Percentiles rank a stretch among this genome's conserved stretches.
phyloP scores from a whole-genome alignment of 164 flowering plant species.

The Magnolia kwangsiensis region DNA sequence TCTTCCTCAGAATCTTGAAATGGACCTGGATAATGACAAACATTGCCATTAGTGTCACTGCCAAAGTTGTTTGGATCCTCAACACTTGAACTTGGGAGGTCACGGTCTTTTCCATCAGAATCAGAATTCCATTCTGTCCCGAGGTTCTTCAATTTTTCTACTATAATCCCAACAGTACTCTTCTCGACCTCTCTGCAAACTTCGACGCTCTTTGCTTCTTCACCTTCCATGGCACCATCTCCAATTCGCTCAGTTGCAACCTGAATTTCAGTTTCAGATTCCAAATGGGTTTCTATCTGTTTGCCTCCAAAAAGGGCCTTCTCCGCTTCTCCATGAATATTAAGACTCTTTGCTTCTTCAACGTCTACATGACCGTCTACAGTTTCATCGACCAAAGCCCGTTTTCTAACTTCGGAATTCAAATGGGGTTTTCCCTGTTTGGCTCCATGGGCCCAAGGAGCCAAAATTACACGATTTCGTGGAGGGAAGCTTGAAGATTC shows the following conservation, averaged over 20 bases:
- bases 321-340: background rate
- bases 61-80: conserved; percentile 6
- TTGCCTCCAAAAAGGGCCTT: background rate
- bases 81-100: conserved; percentile 3
- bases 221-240: background rate
- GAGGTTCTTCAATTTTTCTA: conserved; percentile 5
- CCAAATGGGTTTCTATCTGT: background rate
- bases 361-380: background rate
- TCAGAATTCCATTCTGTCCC: conserved; percentile 5
- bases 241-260: background rate
- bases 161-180: conserved; percentile 9
- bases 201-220: background rate
- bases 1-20: background rate
- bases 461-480: conserved; percentile 21
- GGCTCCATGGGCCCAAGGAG: conserved; percentile 60
- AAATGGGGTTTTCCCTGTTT: conserved; percentile 18
- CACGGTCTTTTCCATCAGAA: background rate
- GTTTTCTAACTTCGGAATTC: conserved; percentile 10
- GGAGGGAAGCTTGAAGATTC: conserved; percentile 18
- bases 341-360: background rate
- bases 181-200: background rate
- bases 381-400: background rate
- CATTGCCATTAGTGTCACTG: background rate
- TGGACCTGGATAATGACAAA: background rate
- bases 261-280: background rate